phyloP scores from a whole-genome alignment of 1,139 yeast species.

The Saccharomyces hybrid region DNA sequence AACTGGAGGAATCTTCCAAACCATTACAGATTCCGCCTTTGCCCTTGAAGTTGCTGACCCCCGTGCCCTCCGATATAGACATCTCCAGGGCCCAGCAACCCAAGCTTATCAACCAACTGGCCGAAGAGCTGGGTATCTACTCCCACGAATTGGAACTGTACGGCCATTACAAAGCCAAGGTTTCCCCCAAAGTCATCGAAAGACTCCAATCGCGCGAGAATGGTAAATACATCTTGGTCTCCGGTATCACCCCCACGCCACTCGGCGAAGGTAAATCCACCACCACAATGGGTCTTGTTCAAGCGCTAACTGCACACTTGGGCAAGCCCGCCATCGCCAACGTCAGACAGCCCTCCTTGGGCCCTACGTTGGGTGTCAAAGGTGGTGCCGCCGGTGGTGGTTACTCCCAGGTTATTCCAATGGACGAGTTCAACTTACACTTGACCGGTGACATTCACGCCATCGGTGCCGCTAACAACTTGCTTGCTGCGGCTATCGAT shows the following conservation, averaged over 20 bases:
- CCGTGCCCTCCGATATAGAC: conserved; percentile 93
- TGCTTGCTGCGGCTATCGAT: conserved; percentile 95
- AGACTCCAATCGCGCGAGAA: conserved; percentile 61
- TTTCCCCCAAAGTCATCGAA: conserved; percentile 63
- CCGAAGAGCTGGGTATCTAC: conserved; percentile 75
- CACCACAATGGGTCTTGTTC: conserved; percentile 93
- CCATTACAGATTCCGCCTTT: conserved; percentile 42
- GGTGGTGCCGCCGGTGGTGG: conserved; percentile 99
- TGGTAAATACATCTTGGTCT: conserved; percentile 88
- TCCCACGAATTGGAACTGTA: conserved; percentile 82
- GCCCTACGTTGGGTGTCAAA: conserved; percentile 97
- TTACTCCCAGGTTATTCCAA: conserved; percentile 95
- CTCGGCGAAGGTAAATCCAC: conserved; percentile 98
- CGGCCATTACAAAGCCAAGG: conserved; percentile 87
- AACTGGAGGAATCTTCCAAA: conserved; percentile 11
- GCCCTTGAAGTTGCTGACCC: conserved; percentile 56
- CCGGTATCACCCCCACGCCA: conserved; percentile 98
- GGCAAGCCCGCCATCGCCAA: conserved; percentile 85
- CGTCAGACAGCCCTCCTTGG: conserved; percentile 98
- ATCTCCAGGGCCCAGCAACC: conserved; percentile 88
- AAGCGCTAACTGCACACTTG: conserved; percentile 90
- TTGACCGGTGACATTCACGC: conserved; percentile 98
- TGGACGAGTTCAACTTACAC: conserved; percentile 99
- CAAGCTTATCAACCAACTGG: conserved; percentile 73
- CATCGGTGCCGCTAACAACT: conserved; percentile 88